Conservation (phyloP, 768 basidiomycete genomes). For the Piloderma croceum region DNA sequence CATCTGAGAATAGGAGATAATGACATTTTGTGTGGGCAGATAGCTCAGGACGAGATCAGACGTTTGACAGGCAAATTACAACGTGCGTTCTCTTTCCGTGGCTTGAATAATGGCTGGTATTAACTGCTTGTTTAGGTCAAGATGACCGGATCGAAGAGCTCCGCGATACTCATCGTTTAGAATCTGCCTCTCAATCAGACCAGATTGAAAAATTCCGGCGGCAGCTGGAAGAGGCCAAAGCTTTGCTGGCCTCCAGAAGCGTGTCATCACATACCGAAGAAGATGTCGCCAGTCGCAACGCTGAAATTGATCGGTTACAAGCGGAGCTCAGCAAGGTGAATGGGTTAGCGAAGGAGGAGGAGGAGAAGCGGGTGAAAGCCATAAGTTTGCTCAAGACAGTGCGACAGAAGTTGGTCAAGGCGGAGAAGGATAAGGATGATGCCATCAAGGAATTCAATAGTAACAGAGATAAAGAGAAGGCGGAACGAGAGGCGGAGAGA, state of each 20-base stretch:
- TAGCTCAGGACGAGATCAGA: slow-evolving; percentile 73
- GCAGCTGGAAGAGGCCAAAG: slow-evolving; percentile 67
- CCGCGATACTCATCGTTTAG: slow-evolving; percentile 74
- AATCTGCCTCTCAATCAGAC: slow-evolving; percentile 71
- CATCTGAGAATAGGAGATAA: too few species aligned
- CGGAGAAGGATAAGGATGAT: slow-evolving; percentile 91
- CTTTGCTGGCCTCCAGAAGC: slow-evolving; percentile 52
- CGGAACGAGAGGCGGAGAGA: slow-evolving; percentile 36
- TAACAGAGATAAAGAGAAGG: slow-evolving; percentile 48
- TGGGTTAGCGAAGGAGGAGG: slow-evolving; percentile 78
- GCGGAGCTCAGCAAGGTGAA: slow-evolving; percentile 60
- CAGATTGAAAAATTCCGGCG: slow-evolving; percentile 65
- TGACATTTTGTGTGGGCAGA: slow-evolving; percentile 34
- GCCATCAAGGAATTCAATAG: slow-evolving; percentile 49
- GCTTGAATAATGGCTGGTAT: too few species aligned
- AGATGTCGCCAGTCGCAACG: slow-evolving; percentile 42
- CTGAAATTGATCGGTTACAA: slow-evolving; percentile 54
- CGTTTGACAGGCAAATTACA: slow-evolving; percentile 66
- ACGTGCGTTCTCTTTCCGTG: slow-evolving; percentile 39
- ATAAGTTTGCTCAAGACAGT: slow-evolving; percentile 91
- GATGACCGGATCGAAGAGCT: slow-evolving; percentile 81
- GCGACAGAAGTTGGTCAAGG: slow-evolving; percentile 93
- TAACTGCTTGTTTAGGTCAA: slow-evolving; percentile 50
- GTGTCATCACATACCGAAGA: slow-evolving; percentile 45
- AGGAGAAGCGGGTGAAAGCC: slow-evolving; percentile 94